Evolutionary conservation across 345 rosid genomes (phyloP), one percentile per base, ranked within the genome.

Genomic region (Citrus glauca): DNA sequence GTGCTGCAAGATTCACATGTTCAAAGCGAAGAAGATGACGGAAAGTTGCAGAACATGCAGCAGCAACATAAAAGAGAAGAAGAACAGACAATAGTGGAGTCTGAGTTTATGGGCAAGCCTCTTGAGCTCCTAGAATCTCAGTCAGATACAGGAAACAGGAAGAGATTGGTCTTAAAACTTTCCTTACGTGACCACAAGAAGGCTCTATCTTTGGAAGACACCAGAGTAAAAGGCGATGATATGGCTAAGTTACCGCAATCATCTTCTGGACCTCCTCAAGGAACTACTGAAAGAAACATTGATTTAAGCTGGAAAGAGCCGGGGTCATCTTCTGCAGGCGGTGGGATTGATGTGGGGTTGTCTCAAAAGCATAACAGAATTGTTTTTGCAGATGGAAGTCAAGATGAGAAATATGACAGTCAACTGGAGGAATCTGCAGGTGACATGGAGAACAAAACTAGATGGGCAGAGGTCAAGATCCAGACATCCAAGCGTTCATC

Each of bases 151-250:
- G 88, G 86, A 81, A 87, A 78, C 82, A 87, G 93, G 88, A 89
- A 86, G 85, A 91, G 83, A 80, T 84, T 96, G 89, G 86, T 94
- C 69, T 80, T 96, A 67, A 96, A 91, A 87, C 83, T 94, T 82
- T 86, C 95, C 38, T 79, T 90, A 56, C 87, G 91, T 70, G 86
- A 86, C 78, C 78, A 84, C 79, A 93, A 86, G 89, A 92, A 89
- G 83, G 82, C 86, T 57, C 73, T 57, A 35, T 72, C 89, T 78
- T 70, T 82, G 68, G 87, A 77, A 71, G 86, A 85, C 50, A 84
- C 76, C 79, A 83, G 78, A 76, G 78, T 71, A 59, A 78, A 75
- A 75, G 81, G 64, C 30, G 75, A 81, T 56, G 77, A 75, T 62
- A 85, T 79, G 68, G 69, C 83, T 75, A 84, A 82, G 73, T 68